Conservation (phyloP, 495 filamentous ascomycete species). For the Parachaetomium inaequale region DNA sequence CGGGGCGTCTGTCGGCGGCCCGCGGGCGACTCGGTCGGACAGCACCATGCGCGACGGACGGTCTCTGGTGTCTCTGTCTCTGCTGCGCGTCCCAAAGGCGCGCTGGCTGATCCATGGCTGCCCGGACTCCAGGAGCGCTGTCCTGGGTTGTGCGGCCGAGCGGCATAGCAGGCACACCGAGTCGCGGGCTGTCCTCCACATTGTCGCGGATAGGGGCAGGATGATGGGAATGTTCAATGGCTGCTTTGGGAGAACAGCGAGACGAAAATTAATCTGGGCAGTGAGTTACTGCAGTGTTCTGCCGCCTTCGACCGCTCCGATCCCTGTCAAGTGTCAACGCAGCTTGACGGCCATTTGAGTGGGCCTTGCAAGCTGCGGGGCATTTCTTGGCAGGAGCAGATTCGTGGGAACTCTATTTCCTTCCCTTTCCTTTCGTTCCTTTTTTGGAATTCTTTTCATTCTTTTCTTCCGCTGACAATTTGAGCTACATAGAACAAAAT, state of each 20-base stretch:
- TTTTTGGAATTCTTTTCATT: too few species aligned
- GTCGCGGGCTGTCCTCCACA: conserved; percentile 34
- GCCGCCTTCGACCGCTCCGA: conserved; percentile 17
- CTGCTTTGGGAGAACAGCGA: neutral
- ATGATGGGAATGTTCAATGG: conserved; percentile 1
- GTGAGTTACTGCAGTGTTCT: conserved; percentile 17
- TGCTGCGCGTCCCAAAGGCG: conserved; percentile 33
- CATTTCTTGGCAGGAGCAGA: neutral
- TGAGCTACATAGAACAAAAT: too few species aligned
- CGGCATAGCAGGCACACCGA: conserved; percentile 37
- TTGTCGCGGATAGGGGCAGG: conserved; percentile 15
- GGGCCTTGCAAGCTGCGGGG: too few species aligned
- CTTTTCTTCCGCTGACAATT: too few species aligned
- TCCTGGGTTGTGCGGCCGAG: conserved; percentile 19
- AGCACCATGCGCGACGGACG: conserved; percentile 73
- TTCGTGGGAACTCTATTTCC: too few species aligned
- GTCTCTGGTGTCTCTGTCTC: conserved; percentile 30
- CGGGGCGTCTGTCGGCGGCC: conserved; percentile 36
- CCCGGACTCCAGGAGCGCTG: conserved; percentile 10
- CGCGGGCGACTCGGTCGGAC: conserved; percentile 64
- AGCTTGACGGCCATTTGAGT: too few species aligned
- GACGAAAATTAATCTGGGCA: conserved; percentile 18
- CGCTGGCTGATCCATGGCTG: conserved; percentile 38
- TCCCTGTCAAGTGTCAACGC: too few species aligned
- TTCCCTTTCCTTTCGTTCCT: too few species aligned